A percentile compares a stretch with the other conserved stretches of the same genome.
Evolutionary conservation across 2,329 filamentous ascomycete genomes (phyloP).

Genomic region (Eutypa lata): DNA sequence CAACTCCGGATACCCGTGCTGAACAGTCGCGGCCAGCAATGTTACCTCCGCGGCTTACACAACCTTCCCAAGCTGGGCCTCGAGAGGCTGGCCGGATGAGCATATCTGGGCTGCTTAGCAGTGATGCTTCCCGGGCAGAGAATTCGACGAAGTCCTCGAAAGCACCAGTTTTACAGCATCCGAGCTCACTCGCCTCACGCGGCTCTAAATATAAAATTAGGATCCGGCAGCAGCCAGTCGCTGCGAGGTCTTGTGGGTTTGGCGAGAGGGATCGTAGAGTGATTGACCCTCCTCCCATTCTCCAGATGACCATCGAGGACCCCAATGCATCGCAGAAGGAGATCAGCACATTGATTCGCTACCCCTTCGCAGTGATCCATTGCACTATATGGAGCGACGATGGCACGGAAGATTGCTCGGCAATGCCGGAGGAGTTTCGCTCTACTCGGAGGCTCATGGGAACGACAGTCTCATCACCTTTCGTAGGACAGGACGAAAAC

Average conservation of each 20-base stretch:
- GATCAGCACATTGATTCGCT: conserved; percentile 46
- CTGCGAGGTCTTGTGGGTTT: conserved; percentile 78
- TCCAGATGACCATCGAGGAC: conserved; percentile 67
- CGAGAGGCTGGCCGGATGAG: conserved; percentile 26
- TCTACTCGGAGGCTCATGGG: conserved; percentile 78
- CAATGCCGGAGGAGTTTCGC: conserved; percentile 68
- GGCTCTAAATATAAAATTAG: conserved; percentile 43
- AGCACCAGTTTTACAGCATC: conserved; percentile 13
- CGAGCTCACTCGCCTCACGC: conserved; percentile 8
- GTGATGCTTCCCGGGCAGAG: conserved; percentile 16
- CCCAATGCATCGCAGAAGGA: conserved; percentile 54
- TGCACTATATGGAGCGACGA: conserved; percentile 73
- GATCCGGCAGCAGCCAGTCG: conserved; percentile 74
- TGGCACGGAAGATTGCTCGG: conserved; percentile 64
- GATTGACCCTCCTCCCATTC: conserved; percentile 80
- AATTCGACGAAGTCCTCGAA: conserved; percentile 14
- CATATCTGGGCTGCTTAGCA: conserved; percentile 28
- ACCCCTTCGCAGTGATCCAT: conserved; percentile 69
- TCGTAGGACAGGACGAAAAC: conserved; percentile 71
- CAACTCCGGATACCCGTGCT: conserved; percentile 12
- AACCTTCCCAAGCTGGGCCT: conserved; percentile 19
- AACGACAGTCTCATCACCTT: conserved; percentile 72
- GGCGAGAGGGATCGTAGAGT: conserved; percentile 78
- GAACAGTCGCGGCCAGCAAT: conserved; percentile 14
- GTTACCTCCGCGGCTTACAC: conserved; percentile 15